These are phyloP conservation scores for Cicer judaicum DNA, from an alignment of 306 rosid genomes.

Conservation along the genomic window DNA sequence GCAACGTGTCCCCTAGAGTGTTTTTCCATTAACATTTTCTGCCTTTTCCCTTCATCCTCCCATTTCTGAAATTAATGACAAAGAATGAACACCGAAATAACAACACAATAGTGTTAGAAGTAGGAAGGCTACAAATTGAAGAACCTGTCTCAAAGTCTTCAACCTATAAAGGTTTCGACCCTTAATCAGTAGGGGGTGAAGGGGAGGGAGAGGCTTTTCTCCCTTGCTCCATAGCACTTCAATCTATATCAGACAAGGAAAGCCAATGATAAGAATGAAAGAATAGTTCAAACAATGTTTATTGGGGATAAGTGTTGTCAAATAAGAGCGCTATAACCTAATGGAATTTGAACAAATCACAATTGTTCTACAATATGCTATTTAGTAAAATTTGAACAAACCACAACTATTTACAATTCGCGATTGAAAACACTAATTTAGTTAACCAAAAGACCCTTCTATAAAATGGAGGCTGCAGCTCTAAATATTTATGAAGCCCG, in stretches of 20 bases:
- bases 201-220: slow-evolving; percentile 81
- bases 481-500: slow-evolving; percentile 15
- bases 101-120: slow-evolving; percentile 25
- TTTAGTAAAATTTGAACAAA: no score
- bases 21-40: slow-evolving; percentile 69
- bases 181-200: slow-evolving; percentile 79
- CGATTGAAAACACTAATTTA: no score
- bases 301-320: not conserved
- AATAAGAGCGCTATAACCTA: no score
- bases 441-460: not conserved
- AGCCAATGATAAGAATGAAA: slow-evolving; percentile 4
- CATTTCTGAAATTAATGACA: slow-evolving; percentile 59
- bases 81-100: slow-evolving; percentile 24
- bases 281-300: slow-evolving; percentile 20
- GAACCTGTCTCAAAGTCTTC: slow-evolving; percentile 92
- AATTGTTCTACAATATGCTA: no score
- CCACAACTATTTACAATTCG: no score
- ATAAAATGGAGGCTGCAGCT: not conserved
- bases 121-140: slow-evolving; percentile 25
- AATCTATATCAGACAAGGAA: slow-evolving; percentile 58
- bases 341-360: no score
- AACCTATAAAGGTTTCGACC: slow-evolving; percentile 89
- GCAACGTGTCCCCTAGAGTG: slow-evolving; percentile 81
- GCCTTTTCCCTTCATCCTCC: slow-evolving; percentile 78
- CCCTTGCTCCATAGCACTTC: slow-evolving; percentile 98